These are phyloP conservation scores for Exutisphaerella laricina DNA, from an alignment of 2,329 filamentous ascomycete species.

Conservation along the genomic window DNA sequence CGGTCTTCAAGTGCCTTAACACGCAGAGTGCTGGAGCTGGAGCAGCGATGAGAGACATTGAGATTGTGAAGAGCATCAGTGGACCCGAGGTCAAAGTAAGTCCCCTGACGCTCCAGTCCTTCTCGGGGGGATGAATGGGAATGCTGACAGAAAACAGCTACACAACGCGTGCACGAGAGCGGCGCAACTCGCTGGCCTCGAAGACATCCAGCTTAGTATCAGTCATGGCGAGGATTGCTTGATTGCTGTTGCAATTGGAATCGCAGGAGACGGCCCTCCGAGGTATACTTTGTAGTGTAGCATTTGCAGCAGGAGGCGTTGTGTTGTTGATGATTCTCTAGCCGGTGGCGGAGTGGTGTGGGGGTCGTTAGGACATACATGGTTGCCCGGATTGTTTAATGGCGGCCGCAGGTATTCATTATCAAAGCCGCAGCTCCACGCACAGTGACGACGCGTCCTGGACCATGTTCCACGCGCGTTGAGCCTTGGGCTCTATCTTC, in stretches of 20 bases:
- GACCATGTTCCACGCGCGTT: no score
- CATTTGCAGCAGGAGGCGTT: no score
- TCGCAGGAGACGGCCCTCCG: neutral
- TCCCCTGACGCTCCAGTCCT: slow-evolving; percentile 17
- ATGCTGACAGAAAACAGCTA: neutral
- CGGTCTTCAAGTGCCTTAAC: slow-evolving; percentile 90
- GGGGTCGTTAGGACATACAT: no score
- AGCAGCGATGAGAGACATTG: slow-evolving; percentile 84
- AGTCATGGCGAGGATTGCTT: slow-evolving; percentile 1
- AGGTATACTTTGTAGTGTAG: neutral
- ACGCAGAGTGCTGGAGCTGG: slow-evolving; percentile 82
- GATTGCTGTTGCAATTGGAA: neutral
- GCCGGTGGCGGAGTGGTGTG: no score
- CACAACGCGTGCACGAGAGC: neutral
- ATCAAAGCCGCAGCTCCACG: no score
- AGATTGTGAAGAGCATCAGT: slow-evolving; percentile 75
- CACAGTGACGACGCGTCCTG: no score
- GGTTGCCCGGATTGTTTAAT: no score
- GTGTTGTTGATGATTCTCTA: no score
- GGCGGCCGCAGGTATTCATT: no score
- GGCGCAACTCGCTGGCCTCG: neutral
- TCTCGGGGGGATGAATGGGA: neutral
- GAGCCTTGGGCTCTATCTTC: no score
- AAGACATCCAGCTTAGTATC: slow-evolving; percentile 1
- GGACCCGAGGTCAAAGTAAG: slow-evolving; percentile 78